Conservation (phyloP, 306 rosid species). For the Cyamopsis tetragonoloba region DNA sequence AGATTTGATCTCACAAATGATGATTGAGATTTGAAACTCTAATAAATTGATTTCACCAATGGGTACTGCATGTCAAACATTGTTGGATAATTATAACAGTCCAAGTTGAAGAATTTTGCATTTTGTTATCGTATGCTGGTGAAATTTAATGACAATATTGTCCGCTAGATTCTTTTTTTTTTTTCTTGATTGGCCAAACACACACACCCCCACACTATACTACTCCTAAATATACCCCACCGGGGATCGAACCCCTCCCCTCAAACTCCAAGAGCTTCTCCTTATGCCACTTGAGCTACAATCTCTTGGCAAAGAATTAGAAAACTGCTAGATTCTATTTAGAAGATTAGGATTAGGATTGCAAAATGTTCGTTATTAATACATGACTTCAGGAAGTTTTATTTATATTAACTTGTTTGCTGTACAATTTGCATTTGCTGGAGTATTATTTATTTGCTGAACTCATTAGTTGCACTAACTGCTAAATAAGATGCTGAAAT, state of each 20-base stretch:
- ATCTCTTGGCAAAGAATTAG: no score
- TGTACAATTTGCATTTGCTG: neutral
- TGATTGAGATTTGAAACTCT: slow-evolving; percentile 19
- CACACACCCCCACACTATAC: no score
- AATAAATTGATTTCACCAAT: slow-evolving; percentile 7
- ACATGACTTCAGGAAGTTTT: neutral
- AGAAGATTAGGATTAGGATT: slow-evolving; percentile 13
- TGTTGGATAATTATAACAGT: slow-evolving; percentile 7
- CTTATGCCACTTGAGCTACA: no score
- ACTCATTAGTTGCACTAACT: slow-evolving; percentile 58
- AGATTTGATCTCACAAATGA: neutral
- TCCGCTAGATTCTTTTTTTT: neutral
- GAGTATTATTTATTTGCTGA: neutral
- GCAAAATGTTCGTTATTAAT: slow-evolving; percentile 13
- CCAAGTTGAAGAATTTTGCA: slow-evolving; percentile 9
- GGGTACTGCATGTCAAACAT: slow-evolving; percentile 6
- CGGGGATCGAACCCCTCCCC: no score
- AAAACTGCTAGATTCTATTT: slow-evolving; percentile 6
- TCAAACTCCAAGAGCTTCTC: no score
- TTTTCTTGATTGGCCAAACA: no score
- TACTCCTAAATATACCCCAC: no score
- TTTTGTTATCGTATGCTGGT: slow-evolving; percentile 14
- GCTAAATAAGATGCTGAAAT: slow-evolving; percentile 80
- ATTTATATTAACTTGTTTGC: slow-evolving; percentile 5
- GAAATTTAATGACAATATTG: neutral